Conservation (phyloP, 2,329 filamentous ascomycete species). For the Aplosporella prunicola region DNA sequence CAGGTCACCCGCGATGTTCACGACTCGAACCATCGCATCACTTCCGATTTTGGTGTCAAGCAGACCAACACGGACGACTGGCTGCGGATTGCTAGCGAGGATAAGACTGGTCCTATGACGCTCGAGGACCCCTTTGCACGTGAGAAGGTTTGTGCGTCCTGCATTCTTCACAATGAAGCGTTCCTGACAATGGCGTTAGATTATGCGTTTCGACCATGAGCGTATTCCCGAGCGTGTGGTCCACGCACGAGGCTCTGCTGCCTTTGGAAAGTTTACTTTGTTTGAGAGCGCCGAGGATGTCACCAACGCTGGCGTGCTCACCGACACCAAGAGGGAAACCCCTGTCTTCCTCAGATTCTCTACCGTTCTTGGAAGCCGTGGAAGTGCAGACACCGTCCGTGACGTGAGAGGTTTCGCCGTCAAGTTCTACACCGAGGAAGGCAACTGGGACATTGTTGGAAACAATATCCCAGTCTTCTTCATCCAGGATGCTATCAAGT, state of each 20-base stretch:
- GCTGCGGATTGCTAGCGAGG: conserved; percentile 54
- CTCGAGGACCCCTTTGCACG: conserved; percentile 63
- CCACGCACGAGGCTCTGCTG: conserved; percentile 55
- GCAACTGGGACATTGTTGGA: conserved; percentile 66
- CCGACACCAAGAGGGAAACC: conserved; percentile 57
- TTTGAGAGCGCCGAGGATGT: conserved; percentile 55
- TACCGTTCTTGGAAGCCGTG: conserved; percentile 64
- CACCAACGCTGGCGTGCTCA: conserved; percentile 54
- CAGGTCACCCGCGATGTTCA: conserved; percentile 49
- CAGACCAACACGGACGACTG: conserved; percentile 67
- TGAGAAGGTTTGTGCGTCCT: conserved; percentile 52
- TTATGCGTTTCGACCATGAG: conserved; percentile 68
- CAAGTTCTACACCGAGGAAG: conserved; percentile 69
- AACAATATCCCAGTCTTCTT: conserved; percentile 72
- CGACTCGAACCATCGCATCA: conserved; percentile 50
- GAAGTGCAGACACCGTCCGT: conserved; percentile 72
- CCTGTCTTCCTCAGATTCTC: conserved; percentile 67
- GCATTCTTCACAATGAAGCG: too few relatives aligned
- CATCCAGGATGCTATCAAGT: conserved; percentile 67
- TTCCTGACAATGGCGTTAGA: conserved; percentile 33
- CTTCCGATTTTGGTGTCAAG: conserved; percentile 69
- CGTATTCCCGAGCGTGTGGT: conserved; percentile 60
- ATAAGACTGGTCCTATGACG: conserved; percentile 56
- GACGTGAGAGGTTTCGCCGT: conserved; percentile 73
- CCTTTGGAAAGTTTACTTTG: conserved; percentile 58